These are phyloP conservation scores for Pontederia paniculata DNA, from an alignment of 176 grass and related monocot genomes.

Conservation along the genomic window DNA sequence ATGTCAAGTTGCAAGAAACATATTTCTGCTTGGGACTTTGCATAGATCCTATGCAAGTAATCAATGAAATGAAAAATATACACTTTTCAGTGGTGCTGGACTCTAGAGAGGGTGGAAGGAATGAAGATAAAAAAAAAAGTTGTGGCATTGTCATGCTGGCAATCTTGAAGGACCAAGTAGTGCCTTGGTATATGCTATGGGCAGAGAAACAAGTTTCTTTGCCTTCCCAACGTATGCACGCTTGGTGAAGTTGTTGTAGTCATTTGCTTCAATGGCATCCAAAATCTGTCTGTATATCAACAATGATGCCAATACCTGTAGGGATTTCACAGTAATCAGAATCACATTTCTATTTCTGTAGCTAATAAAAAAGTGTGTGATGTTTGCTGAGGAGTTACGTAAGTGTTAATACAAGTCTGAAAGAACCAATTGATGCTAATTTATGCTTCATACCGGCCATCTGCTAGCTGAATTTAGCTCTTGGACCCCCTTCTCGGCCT, in stretches of 20 bases:
- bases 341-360: too few species aligned
- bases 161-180: conserved; percentile 25
- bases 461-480: conserved; percentile 69
- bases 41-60: too few species aligned
- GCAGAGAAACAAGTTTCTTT: conserved; percentile 67
- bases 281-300: conserved; percentile 86
- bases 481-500: conserved; percentile 64
- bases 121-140: too few species aligned
- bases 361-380: too few species aligned
- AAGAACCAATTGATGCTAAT: not conserved
- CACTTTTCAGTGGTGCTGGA: too few species aligned
- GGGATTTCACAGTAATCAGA: too few species aligned
- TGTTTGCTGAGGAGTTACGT: not conserved
- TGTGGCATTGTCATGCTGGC: not conserved
- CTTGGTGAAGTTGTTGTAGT: conserved; percentile 96
- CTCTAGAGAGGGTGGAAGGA: too few species aligned
- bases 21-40: too few species aligned
- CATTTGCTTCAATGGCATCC: conserved; percentile 79
- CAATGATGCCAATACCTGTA: conserved; percentile 66
- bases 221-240: conserved; percentile 68
- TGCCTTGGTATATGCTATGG: conserved; percentile 54
- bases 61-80: too few species aligned
- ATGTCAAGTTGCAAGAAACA: too few species aligned
- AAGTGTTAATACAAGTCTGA: not conserved
- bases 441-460: conserved; percentile 62